A percentile compares a stretch with the other conserved stretches of the same genome.
phyloP scores from a whole-genome alignment of 176 grass and related monocot species.

The Carex cristatella region DNA sequence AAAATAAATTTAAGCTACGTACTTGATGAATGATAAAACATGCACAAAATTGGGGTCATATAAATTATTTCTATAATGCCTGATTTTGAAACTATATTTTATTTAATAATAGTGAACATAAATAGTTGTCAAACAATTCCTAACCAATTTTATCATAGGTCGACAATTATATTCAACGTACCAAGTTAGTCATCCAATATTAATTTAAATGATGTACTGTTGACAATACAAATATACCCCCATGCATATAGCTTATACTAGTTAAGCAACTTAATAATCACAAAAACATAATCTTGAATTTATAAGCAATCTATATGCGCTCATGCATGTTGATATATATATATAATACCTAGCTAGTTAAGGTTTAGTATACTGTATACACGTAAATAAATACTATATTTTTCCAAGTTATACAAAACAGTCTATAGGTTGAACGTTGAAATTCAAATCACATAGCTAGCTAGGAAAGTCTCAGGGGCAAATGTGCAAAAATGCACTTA shows the following conservation, averaged over 20 bases:
- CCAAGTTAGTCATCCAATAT: background rate
- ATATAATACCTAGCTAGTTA: background rate
- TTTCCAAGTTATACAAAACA: background rate
- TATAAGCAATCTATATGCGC: background rate
- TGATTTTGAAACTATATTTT: background rate
- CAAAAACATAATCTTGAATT: background rate
- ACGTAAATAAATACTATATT: background rate
- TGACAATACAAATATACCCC: background rate
- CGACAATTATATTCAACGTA: background rate
- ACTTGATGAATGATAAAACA: background rate
- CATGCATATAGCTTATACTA: background rate
- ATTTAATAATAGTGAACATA: background rate
- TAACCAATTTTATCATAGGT: background rate
- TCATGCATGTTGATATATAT: background rate
- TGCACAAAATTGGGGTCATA: background rate
- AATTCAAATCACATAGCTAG: background rate
- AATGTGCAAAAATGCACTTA: conserved; percentile 20
- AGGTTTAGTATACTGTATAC: background rate
- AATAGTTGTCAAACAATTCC: background rate
- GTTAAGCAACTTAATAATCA: background rate
- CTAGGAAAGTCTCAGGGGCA: conserved; percentile 6
- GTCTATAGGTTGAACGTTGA: background rate
- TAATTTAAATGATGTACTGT: background rate
- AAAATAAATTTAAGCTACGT: background rate
- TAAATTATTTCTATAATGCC: too few species aligned